Base-by-base conservation (phyloP, 345 rosid species). In the Camelina sativa region DNA sequence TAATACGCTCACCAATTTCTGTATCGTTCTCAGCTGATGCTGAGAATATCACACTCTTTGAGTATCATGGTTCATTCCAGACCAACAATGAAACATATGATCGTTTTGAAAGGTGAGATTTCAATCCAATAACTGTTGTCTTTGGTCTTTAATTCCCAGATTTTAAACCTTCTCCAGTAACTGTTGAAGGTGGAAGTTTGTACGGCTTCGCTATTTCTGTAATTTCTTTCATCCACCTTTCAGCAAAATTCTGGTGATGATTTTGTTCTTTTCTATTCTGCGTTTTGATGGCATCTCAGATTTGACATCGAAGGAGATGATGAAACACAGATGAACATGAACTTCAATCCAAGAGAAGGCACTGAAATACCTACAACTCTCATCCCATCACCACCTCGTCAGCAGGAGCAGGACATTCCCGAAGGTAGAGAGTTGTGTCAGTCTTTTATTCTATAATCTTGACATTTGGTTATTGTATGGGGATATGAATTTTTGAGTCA, bases 251-350 rank as follows among this genome's bases (percentile, higher is more conserved):
- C 46, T 70, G 37, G 54, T 64, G 65, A 62, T 62, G n/a, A 44
- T 48, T 48, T n/a, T 62, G 65, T 65, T 65, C 61, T 54, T 16
- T 13, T 58, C 46, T 46, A 4, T 62, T 64, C 11, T 46, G 12
- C 12, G 4, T 7, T 46, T 19, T 59, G 43, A 63, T 78, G 83
- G 54, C 57, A 37, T 20, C 35, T 74, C 86, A 90, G 97, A 82
- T 90, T 93, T 75, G 98, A 93, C 77, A 81, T 82, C 60, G 88
- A 85, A 75, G 93, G 83, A 56, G 90, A 86, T 51, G 90, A 80
- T 28, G 92, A 88, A 51, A 86, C 89, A 52, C 89, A 85, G 62
- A 34, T 62, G 69, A 83, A 86, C 80, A 34, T 62, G 69, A 83
- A 86, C 80, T 82, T 86, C 65, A 74, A 78, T 75, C 58, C 84